Conservation (phyloP, 257 asterid species). For the Salvia splendens region DNA sequence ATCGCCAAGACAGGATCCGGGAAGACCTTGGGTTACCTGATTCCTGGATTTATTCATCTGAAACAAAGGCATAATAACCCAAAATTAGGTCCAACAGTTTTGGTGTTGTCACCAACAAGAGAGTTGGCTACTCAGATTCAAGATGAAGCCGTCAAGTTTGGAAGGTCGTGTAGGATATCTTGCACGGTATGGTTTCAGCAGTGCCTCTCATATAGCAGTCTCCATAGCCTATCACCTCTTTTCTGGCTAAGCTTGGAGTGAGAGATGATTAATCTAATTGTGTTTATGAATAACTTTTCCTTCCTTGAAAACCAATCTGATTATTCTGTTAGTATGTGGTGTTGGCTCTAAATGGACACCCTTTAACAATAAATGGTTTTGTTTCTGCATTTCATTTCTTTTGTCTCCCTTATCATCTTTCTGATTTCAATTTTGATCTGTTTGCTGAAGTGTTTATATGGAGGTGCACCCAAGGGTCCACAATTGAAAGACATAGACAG, state of each 20-base stretch:
- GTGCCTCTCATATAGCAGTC: slow-evolving; percentile 21
- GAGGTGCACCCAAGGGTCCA: slow-evolving; percentile 92
- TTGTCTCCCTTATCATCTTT: not conserved
- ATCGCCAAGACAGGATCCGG: slow-evolving; percentile 99
- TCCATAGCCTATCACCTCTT: slow-evolving; percentile 3
- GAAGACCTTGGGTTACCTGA: slow-evolving; percentile 89
- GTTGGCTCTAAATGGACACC: not conserved
- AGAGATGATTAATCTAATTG: not conserved
- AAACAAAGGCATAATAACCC: slow-evolving; percentile 64
- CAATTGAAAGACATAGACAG: slow-evolving; percentile 81
- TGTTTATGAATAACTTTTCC: no score
- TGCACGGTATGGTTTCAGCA: slow-evolving; percentile 69
- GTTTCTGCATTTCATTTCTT: not conserved
- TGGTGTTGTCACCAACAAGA: slow-evolving; percentile 95
- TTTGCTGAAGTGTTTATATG: slow-evolving; percentile 69
- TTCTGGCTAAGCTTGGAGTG: not conserved
- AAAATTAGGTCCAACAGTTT: slow-evolving; percentile 83
- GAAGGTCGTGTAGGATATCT: slow-evolving; percentile 79
- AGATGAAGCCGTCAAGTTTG: slow-evolving; percentile 89
- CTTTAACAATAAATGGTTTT: not conserved
- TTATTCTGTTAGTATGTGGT: not conserved
- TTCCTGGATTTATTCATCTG: slow-evolving; percentile 88
- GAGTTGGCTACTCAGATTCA: slow-evolving; percentile 98
- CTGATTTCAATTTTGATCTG: slow-evolving; percentile 33
- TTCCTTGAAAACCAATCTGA: no score